Evolutionary conservation across 176 grass and related monocot species (phyloP), one percentile per base, ranked within the genome.

Genomic region (Bothriochloa decipiens): DNA sequence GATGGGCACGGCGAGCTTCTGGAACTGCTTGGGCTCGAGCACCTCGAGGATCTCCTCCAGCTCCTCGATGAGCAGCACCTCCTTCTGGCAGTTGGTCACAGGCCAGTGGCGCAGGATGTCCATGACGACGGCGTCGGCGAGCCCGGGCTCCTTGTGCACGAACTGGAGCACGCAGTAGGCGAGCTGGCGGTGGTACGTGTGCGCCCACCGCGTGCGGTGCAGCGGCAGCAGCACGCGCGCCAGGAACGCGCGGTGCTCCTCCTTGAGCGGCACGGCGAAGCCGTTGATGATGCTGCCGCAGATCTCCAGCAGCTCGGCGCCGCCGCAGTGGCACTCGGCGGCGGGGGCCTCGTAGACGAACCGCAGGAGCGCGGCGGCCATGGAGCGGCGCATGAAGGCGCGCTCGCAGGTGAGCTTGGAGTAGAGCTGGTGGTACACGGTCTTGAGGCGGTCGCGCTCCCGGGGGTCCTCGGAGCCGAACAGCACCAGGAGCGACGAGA

Each of bases 241-340:
- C 76, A 98, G 73, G 86, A 98, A 95, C 58, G 25, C 63, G 27
- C 88, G 79, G 83, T 95, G 91, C 86, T 95, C 96, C 55, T 92
- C 91, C 87, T 95, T 98, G 49, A 98, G 85, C 55, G 93, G 93
- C 88, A 98, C 80, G 6, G 85, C 89, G 81, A 95, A 95, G 57
- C 93, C 93, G 79, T 90, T 86, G 89, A 98, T 89, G 83, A 98
- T 95, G 87, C 96, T 98, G 66, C 93, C 89, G 81, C 82, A 95
- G 79, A 98, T 89, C 91, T 98, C 96, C 22, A 98, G 91, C 58
- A 95, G 72, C 87, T 95, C 96, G 16, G 77, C 88, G 15, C 77
- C 74, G 32, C 93, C 93, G 63, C 49, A 88, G 32, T 82, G 73
- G 66, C 79, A 60, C 40, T 81, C 90, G 3, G 41, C 60, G 0